A percentile compares a stretch with the other conserved stretches of the same genome.
phyloP scores from a whole-genome alignment of 208 protist genomes.

The Acanthamoeba healyi region DNA sequence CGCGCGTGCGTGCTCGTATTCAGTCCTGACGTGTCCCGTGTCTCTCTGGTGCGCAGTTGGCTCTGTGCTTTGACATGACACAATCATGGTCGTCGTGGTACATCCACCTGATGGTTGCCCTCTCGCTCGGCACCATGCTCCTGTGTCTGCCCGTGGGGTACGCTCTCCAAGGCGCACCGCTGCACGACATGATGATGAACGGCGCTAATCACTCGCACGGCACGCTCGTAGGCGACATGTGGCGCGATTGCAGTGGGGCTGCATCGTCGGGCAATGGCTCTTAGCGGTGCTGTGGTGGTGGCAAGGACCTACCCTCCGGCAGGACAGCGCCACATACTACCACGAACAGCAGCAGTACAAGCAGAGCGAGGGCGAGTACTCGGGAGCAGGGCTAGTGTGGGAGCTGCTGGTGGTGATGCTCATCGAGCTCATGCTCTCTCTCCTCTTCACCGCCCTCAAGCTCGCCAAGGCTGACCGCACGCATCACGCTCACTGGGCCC shows the following conservation, averaged over 20 bases:
- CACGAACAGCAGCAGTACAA: too few species aligned
- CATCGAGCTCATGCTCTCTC: conserved; percentile 20
- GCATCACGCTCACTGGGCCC: too few species aligned
- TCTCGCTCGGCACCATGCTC: conserved; percentile 16
- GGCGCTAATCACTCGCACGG: too few species aligned
- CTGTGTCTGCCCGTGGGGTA: background rate
- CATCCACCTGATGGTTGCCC: background rate
- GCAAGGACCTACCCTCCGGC: background rate
- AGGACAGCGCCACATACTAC: too few species aligned
- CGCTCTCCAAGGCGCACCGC: too few species aligned
- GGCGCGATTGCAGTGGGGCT: background rate
- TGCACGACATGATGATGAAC: too few species aligned
- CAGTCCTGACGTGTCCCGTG: too few species aligned
- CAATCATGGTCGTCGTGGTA: background rate
- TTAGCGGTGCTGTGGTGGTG: conserved; percentile 1
- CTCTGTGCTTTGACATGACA: background rate
- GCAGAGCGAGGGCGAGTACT: too few species aligned
- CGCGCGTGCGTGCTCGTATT: too few species aligned
- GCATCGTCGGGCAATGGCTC: conserved; percentile 33
- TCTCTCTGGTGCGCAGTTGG: too few species aligned
- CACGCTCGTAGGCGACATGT: background rate
- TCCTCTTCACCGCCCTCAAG: background rate
- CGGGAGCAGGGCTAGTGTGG: background rate
- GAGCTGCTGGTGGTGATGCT: background rate
- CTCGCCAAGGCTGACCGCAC: conserved; percentile 17